phyloP scores from a whole-genome alignment of 2,329 filamentous ascomycete genomes.

The Chrysoporthe cubensis region DNA sequence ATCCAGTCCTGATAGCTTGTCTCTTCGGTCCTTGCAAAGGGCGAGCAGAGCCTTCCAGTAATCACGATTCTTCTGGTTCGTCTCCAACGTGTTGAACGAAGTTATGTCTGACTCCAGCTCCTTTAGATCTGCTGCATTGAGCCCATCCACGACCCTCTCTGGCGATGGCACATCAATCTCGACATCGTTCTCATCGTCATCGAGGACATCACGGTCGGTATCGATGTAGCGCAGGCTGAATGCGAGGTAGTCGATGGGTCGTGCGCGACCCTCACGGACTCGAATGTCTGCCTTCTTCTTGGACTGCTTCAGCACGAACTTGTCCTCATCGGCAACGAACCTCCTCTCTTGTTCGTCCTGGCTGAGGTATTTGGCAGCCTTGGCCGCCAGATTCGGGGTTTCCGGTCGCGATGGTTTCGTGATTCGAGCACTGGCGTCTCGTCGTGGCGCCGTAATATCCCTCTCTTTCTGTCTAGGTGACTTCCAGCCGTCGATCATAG shows the following conservation, averaged over 20 bases:
- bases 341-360: constrained; percentile 77
- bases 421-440: constrained; percentile 59
- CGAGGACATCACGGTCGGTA: constrained; percentile 79
- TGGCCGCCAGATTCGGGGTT: constrained; percentile 35
- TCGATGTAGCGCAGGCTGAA: constrained; percentile 91
- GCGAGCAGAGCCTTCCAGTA: constrained; percentile 93
- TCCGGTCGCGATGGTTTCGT: constrained; percentile 51
- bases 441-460: constrained; percentile 59
- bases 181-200: constrained; percentile 77
- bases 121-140: constrained; percentile 68
- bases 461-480: constrained; percentile 43
- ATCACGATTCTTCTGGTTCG: constrained; percentile 74
- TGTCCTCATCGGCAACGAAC: constrained; percentile 94
- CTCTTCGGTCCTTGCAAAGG: constrained; percentile 76
- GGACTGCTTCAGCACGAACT: constrained; percentile 92
- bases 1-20: constrained; percentile 63
- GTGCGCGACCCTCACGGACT: constrained; percentile 86
- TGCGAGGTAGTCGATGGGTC: constrained; percentile 90
- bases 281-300: constrained; percentile 98
- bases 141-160: constrained; percentile 75
- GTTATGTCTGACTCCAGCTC: constrained; percentile 82
- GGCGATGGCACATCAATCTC: constrained; percentile 79
- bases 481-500: constrained; percentile 55
- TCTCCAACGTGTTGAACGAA: constrained; percentile 82
- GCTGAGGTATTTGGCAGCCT: constrained; percentile 57